Percentiles rank a stretch among this genome's conserved stretches.
phyloP scores from a whole-genome alignment of 495 filamentous ascomycete species.

The Cercophora samala region DNA sequence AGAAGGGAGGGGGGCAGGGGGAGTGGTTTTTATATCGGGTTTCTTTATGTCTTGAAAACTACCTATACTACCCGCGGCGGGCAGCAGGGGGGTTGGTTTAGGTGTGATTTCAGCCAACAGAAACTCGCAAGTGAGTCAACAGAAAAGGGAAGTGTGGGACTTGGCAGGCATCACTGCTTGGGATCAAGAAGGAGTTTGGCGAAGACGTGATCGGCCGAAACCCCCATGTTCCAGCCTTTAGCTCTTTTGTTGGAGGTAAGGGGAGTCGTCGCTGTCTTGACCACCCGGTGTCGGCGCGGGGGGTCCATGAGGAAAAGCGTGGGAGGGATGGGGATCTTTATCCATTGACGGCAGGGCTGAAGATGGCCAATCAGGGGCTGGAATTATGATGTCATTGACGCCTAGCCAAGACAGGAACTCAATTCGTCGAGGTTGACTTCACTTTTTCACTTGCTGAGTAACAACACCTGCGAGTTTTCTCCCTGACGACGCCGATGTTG shows the following conservation, averaged over 20 bases:
- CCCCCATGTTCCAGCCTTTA: neutral
- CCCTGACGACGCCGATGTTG: neutral
- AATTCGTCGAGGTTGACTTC: neutral
- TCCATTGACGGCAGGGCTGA: neutral
- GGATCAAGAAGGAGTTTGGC: neutral
- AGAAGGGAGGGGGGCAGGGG: neutral
- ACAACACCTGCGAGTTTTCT: neutral
- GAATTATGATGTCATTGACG: neutral
- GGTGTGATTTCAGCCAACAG: neutral
- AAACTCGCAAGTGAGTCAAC: neutral
- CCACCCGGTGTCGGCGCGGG: neutral
- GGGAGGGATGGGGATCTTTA: neutral
- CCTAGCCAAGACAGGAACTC: neutral
- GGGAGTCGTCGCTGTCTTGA: neutral
- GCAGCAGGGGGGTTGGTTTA: too few relatives aligned
- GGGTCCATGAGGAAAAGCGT: neutral
- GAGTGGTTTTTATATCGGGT: neutral
- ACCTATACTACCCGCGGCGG: too few relatives aligned
- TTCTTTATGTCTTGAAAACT: conserved; percentile 1
- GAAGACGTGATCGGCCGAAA: neutral
- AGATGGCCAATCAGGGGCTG: neutral
- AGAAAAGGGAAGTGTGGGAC: neutral
- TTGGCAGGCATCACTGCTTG: neutral
- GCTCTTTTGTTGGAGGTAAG: neutral
- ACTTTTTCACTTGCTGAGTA: neutral